A percentile compares a stretch with the other conserved stretches of the same genome.
These are phyloP conservation scores for Ophiocordyceps camponoti-leonardi DNA, from an alignment of 2,329 filamentous ascomycete genomes.

Conservation along the genomic window DNA sequence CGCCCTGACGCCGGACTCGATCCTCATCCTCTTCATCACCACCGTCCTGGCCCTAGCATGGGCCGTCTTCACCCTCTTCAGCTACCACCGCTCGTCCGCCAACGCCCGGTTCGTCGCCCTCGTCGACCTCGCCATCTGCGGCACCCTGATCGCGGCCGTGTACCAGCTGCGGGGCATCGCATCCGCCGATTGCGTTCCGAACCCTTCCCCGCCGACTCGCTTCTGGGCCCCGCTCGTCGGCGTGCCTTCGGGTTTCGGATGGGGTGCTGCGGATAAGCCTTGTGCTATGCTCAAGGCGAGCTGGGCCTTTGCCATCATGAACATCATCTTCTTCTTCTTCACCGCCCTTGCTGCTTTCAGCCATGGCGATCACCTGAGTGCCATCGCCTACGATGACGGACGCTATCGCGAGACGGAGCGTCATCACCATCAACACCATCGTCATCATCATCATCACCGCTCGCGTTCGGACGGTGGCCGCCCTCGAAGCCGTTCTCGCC, in stretches of 20 bases:
- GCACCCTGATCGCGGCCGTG: slow-evolving; percentile 45
- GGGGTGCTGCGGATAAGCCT: slow-evolving; percentile 48
- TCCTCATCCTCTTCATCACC: slow-evolving; percentile 52
- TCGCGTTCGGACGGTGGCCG: slow-evolving; percentile 9
- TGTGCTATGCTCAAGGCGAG: slow-evolving; percentile 86
- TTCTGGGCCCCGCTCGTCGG: slow-evolving; percentile 43
- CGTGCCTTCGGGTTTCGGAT: slow-evolving; percentile 26
- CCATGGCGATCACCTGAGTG: slow-evolving; percentile 34
- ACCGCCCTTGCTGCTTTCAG: slow-evolving; percentile 54
- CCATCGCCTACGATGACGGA: slow-evolving; percentile 15
- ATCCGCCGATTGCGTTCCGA: slow-evolving; percentile 46
- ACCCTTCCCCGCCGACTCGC: slow-evolving; percentile 29
- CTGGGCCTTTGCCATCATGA: slow-evolving; percentile 85
- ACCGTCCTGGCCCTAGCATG: slow-evolving; percentile 45
- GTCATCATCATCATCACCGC: not conserved
- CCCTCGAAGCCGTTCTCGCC: slow-evolving; percentile 15
- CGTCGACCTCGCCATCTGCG: slow-evolving; percentile 43
- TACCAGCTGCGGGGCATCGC: slow-evolving; percentile 42
- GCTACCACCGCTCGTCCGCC: slow-evolving; percentile 42
- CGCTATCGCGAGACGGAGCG: slow-evolving; percentile 6
- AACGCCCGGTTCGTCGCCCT: slow-evolving; percentile 45
- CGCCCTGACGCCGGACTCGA: slow-evolving; percentile 40
- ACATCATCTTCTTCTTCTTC: slow-evolving; percentile 62
- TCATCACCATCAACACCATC: slow-evolving; percentile 16
- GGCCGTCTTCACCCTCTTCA: slow-evolving; percentile 48